Evolutionary conservation across 139 green algal species (phyloP), one percentile per base, ranked within the genome.

Genomic region (Pseudopediastrum boryanum): DNA sequence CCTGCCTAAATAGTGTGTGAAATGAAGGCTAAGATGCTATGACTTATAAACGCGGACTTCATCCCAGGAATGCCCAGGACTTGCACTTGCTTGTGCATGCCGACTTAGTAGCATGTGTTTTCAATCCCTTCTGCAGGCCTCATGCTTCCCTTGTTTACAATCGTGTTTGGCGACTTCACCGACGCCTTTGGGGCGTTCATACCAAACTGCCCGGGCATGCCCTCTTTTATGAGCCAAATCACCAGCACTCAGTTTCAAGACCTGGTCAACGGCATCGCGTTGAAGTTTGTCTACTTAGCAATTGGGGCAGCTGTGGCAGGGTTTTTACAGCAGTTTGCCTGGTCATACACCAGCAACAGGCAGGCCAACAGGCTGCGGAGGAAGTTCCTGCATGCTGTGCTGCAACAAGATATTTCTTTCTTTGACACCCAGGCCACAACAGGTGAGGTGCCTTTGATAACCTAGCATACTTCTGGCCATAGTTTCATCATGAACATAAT

Each of bases 401-500:
- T 98, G 50, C 74, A 81, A 13, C 94, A 98, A 87, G 94, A 98
- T 23, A 78, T 96, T 4, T 80, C 68, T 0, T 98, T 91, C 84
- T 98, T 96, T 71, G 95, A 98, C 70, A 85, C 80, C 1, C 52
- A 89, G 0, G 85, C 84, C 33, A 93, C 77, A 0, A 86, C 85
- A 35, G 91, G n/a, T n/a, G n/a, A n/a, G n/a, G n/a, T n/a, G n/a
- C n/a, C n/a, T n/a, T n/a, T n/a, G n/a, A n/a, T n/a, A n/a, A n/a
- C n/a, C n/a, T n/a, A n/a, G n/a, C n/a, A n/a, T n/a, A n/a, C n/a
- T n/a, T n/a, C n/a, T n/a, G n/a, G n/a, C n/a, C n/a, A n/a, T n/a
- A n/a, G n/a, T n/a, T n/a, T n/a, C n/a, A n/a, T n/a, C n/a, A n/a
- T n/a, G n/a, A n/a, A n/a, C n/a, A n/a, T n/a, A n/a, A n/a, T n/a